Percentiles rank a stretch among this genome's conserved stretches.
Evolutionary conservation across 306 rosid genomes (phyloP).

Genomic region (Vigna reflexopilosa): DNA sequence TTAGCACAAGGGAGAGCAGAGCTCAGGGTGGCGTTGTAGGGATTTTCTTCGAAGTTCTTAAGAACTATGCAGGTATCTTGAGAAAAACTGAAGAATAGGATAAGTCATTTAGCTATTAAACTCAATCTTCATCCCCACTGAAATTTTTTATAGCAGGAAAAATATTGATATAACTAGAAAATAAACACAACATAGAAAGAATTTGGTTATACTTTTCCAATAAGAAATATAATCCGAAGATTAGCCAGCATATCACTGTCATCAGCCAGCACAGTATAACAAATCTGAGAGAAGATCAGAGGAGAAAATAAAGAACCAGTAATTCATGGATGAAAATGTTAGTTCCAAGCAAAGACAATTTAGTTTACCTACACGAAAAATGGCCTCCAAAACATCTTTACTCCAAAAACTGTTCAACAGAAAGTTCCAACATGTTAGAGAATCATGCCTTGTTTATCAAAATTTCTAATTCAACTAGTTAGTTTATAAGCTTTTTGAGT

Average conservation of each 20-base stretch:
- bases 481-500: too few relatives aligned
- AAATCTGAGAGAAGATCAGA: slow-evolving; percentile 54
- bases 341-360: slow-evolving; percentile 15
- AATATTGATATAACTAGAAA: background rate
- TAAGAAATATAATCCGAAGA: slow-evolving; percentile 71
- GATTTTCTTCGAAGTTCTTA: slow-evolving; percentile 63
- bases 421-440: slow-evolving; percentile 43
- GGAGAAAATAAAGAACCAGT: background rate
- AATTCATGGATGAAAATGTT: slow-evolving; percentile 11
- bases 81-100: slow-evolving; percentile 58
- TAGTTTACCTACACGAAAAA: slow-evolving; percentile 61
- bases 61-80: slow-evolving; percentile 71
- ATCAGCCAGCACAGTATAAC: slow-evolving; percentile 69
- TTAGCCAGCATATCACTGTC: slow-evolving; percentile 68
- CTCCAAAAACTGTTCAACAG: slow-evolving; percentile 59
- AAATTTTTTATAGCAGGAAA: background rate
- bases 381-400: slow-evolving; percentile 50
- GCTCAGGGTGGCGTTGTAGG: slow-evolving; percentile 67
- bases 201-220: slow-evolving; percentile 57
- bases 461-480: too few relatives aligned
- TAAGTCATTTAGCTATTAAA: background rate
- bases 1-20: slow-evolving; percentile 69
- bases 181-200: slow-evolving; percentile 18
- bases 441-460: background rate
- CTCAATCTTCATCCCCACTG: background rate